Evolutionary conservation across 192 early-diverging fungal genomes (phyloP).

Genomic region (Entophlyctis helioformis): DNA sequence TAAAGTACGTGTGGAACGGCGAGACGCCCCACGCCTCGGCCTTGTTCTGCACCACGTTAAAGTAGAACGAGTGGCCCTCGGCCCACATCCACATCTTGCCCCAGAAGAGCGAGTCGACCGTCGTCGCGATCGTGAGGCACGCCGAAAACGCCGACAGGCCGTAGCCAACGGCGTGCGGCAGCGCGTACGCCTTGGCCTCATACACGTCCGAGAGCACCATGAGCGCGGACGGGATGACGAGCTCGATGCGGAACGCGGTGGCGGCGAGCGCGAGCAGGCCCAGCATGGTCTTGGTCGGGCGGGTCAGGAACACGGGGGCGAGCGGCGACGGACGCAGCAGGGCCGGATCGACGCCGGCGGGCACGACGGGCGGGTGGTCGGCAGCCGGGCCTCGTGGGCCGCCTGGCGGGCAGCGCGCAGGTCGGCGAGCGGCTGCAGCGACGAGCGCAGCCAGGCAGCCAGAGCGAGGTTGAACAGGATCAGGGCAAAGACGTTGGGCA

Average conservation of each 20-base stretch:
- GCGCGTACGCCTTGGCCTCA: too few species aligned
- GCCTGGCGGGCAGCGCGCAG: too few species aligned
- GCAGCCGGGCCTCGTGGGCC: too few species aligned
- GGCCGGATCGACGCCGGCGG: neutral
- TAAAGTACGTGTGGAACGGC: conserved; percentile 66
- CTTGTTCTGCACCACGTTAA: conserved; percentile 57
- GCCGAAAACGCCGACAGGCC: neutral
- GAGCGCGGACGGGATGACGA: conserved; percentile 30
- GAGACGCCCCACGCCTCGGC: conserved; percentile 53
- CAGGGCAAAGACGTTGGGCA: conserved; percentile 82
- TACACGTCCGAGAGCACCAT: conserved; percentile 34
- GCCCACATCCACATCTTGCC: conserved; percentile 51
- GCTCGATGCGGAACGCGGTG: conserved; percentile 49
- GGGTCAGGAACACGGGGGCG: too few species aligned
- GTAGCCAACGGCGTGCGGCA: too few species aligned
- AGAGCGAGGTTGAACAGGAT: conserved; percentile 44
- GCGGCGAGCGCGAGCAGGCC: conserved; percentile 20
- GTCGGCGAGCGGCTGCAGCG: neutral
- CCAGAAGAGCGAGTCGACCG: conserved; percentile 73
- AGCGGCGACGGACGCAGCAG: neutral
- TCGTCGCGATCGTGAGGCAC: conserved; percentile 24
- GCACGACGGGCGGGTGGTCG: too few species aligned
- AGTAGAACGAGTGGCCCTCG: conserved; percentile 59
- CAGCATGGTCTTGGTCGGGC: neutral
- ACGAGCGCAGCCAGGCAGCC: conserved; percentile 22